A percentile compares a stretch with the other conserved stretches of the same genome.
Evolutionary conservation across 352 stramenopile genomes (phyloP).

Genomic region (Peronospora tabacina): DNA sequence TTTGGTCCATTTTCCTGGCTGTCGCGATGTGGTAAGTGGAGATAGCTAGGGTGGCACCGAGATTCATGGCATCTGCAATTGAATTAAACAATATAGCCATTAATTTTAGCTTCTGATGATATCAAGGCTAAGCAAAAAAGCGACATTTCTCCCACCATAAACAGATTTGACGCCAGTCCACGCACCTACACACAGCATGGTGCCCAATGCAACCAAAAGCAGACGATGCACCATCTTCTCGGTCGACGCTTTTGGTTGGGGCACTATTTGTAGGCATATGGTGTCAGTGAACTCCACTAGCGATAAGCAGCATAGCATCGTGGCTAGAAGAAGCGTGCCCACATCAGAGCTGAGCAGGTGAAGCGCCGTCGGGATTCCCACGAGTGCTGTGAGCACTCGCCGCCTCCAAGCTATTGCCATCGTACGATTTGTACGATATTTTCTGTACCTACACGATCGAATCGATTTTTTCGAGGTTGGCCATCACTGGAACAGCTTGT

Average conservation of each 20-base stretch:
- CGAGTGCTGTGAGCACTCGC: conserved; percentile 45
- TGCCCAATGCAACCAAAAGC: conserved; percentile 26
- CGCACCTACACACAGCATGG: conserved; percentile 27
- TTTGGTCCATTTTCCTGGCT: conserved; percentile 31
- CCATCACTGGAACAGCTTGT: no score
- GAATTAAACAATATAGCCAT: background rate
- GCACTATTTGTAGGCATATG: conserved; percentile 40
- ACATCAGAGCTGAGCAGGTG: conserved; percentile 38
- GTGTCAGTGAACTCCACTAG: conserved; percentile 51
- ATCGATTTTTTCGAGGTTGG: no score
- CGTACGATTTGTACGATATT: background rate
- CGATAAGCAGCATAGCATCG: conserved; percentile 41
- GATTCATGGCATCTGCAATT: conserved; percentile 31
- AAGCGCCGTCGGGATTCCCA: conserved; percentile 54
- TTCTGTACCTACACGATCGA: background rate
- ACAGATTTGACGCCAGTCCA: conserved; percentile 32
- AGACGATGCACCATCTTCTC: conserved; percentile 18
- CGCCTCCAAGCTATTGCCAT: conserved; percentile 49
- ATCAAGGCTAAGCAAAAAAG: background rate
- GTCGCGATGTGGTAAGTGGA: conserved; percentile 36
- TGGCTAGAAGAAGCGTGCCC: conserved; percentile 46
- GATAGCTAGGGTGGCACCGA: conserved; percentile 24
- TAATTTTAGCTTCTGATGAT: background rate
- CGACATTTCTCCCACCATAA: conserved; percentile 17
- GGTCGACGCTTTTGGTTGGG: conserved; percentile 10